phyloP scores from a whole-genome alignment of 768 basidiomycete genomes.

The Gautieria morchelliformis region DNA sequence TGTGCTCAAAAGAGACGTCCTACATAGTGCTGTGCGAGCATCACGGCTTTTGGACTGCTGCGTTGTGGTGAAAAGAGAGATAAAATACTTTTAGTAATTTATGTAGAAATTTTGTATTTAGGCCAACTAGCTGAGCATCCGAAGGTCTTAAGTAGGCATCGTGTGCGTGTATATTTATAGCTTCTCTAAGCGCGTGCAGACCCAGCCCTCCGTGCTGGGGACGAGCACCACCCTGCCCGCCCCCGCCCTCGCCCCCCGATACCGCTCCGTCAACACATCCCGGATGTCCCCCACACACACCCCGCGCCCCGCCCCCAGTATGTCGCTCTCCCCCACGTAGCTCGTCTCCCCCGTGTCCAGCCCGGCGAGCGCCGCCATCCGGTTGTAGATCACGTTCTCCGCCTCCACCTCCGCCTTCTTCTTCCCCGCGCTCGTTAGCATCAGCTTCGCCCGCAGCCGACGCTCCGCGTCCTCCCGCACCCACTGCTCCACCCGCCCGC shows the following conservation, averaged over 20 bases:
- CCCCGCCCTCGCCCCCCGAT: not conserved
- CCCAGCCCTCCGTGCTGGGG: slow-evolving; percentile 8
- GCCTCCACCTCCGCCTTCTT: slow-evolving; percentile 2
- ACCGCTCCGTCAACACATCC: slow-evolving; percentile 1
- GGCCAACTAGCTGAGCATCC: no score
- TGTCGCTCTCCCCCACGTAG: slow-evolving; percentile 3
- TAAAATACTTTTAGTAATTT: no score
- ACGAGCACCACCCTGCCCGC: not conserved
- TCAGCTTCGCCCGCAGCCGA: not conserved
- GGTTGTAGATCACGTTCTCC: slow-evolving; percentile 1
- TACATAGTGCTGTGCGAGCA: slow-evolving; percentile 56
- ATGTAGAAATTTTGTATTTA: no score
- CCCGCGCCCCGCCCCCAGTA: not conserved
- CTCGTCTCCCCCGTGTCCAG: not conserved
- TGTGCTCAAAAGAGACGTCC: slow-evolving; percentile 17
- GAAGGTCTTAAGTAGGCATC: no score
- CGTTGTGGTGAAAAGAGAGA: not conserved
- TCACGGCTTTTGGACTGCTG: slow-evolving; percentile 53
- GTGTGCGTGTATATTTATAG: no score
- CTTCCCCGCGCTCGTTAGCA: not conserved
- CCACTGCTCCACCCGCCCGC: slow-evolving; percentile 3
- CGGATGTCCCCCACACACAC: slow-evolving; percentile 5
- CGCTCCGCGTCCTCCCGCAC: slow-evolving; percentile 5
- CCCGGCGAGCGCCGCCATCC: not conserved
- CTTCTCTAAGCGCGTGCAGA: no score